A percentile compares a stretch with the other conserved stretches of the same genome.
These are phyloP conservation scores for Aspergillus leporis DNA, from an alignment of 495 filamentous ascomycete genomes.

Conservation along the genomic window DNA sequence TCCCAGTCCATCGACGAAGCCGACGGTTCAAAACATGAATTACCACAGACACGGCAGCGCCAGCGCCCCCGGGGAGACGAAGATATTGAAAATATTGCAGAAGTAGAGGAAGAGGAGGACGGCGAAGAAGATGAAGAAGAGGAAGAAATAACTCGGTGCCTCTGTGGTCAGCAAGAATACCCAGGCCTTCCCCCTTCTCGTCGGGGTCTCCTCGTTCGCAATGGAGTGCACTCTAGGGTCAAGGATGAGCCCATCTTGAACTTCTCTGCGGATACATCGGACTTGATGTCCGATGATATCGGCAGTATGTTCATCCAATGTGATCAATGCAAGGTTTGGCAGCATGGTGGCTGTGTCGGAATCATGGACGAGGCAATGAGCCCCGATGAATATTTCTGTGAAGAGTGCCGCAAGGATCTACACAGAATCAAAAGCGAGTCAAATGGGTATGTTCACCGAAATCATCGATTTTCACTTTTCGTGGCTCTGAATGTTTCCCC, in stretches of 20 bases:
- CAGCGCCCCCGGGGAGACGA: conserved; percentile 67
- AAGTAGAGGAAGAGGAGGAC: conserved; percentile 60
- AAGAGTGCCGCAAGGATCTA: conserved; percentile 87
- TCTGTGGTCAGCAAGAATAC: conserved; percentile 93
- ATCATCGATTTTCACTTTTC: conserved; percentile 15
- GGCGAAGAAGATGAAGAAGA: conserved; percentile 70
- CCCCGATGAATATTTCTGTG: conserved; percentile 97
- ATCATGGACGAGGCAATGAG: conserved; percentile 90
- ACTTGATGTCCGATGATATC: conserved; percentile 71
- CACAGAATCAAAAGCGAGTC: conserved; percentile 76
- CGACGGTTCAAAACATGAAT: conserved; percentile 58
- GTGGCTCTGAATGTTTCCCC: conserved; percentile 15
- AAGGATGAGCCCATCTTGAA: conserved; percentile 58
- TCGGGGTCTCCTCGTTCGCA: conserved; percentile 57
- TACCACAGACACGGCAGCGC: conserved; percentile 69
- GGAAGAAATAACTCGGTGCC: conserved; percentile 90
- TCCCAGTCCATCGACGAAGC: conserved; percentile 80
- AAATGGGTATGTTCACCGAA: conserved; percentile 74
- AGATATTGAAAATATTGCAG: conserved; percentile 46
- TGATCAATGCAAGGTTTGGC: conserved; percentile 97
- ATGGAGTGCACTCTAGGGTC: conserved; percentile 45
- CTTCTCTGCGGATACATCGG: conserved; percentile 37
- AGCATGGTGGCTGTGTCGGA: conserved; percentile 96
- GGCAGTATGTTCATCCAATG: conserved; percentile 98
- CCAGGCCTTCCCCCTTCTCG: conserved; percentile 76